These are phyloP conservation scores for Botrytis deweyae DNA, from an alignment of 2,329 filamentous ascomycete genomes.

Conservation along the genomic window DNA sequence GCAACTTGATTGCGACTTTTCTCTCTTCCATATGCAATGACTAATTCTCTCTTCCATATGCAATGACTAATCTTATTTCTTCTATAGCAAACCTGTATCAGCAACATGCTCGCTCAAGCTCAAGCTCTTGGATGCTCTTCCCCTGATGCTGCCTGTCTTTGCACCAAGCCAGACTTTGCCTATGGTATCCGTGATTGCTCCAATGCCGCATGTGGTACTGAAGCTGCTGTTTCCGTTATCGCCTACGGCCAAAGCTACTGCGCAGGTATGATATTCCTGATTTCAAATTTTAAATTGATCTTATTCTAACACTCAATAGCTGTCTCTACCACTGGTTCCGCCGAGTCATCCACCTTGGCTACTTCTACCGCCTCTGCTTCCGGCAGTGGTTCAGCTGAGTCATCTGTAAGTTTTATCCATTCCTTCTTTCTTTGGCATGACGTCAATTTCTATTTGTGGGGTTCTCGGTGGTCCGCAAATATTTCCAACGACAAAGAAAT, in stretches of 20 bases:
- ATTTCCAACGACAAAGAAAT: not conserved
- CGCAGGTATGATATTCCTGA: constrained; percentile 28
- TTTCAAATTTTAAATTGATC: not conserved
- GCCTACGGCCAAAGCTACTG: constrained; percentile 37
- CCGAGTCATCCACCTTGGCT: constrained; percentile 20
- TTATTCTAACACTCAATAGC: not conserved
- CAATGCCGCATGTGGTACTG: constrained; percentile 43
- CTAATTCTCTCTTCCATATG: constrained; percentile 24
- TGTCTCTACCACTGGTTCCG: constrained; percentile 16
- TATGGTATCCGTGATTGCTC: constrained; percentile 50
- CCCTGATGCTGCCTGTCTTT: constrained; percentile 45
- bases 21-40: not conserved
- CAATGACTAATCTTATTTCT: constrained; percentile 25
- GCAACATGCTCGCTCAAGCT: constrained; percentile 47
- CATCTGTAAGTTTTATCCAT: constrained; percentile 13
- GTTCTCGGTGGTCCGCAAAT: not conserved
- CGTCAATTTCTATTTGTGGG: not conserved
- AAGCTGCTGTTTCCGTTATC: constrained; percentile 33
- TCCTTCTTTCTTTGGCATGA: not conserved
- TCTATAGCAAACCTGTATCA: constrained; percentile 43
- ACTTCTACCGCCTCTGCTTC: constrained; percentile 15
- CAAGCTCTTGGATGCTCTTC: constrained; percentile 43
- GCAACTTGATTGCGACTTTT: not conserved
- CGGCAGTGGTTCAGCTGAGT: constrained; percentile 1
- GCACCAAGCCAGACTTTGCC: constrained; percentile 45